A percentile compares a stretch with the other conserved stretches of the same genome.
These are phyloP conservation scores for Ascomycota sp. DNA, from an alignment of 2,329 filamentous ascomycete genomes.

Conservation along the genomic window DNA sequence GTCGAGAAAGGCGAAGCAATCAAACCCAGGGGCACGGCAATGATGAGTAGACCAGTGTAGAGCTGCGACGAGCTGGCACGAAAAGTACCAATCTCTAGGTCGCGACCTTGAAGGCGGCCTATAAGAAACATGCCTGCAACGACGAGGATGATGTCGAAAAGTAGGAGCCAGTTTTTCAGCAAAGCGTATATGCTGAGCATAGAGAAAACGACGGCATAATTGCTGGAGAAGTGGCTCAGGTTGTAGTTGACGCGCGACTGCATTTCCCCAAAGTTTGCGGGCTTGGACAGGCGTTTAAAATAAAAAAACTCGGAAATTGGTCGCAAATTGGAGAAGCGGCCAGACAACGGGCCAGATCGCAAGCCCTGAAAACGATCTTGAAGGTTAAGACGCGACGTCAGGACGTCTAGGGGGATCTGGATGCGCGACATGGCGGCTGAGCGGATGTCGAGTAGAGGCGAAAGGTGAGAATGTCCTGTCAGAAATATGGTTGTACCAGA, in stretches of 20 bases:
- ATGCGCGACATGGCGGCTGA: conserved; percentile 52
- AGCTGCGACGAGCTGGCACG: conserved; percentile 80
- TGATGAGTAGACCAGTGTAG: conserved; percentile 69
- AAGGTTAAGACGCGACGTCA: conserved; percentile 81
- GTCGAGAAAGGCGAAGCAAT: conserved; percentile 70
- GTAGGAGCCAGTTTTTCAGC: conserved; percentile 65
- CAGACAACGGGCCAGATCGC: conserved; percentile 55
- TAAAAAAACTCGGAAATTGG: conserved; percentile 89
- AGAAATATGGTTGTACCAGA: no score
- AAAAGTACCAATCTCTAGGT: conserved; percentile 69
- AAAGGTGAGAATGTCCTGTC: neutral
- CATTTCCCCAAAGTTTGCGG: conserved; percentile 71
- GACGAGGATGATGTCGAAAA: conserved; percentile 85
- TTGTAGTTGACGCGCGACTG: conserved; percentile 96
- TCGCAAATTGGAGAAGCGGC: conserved; percentile 79
- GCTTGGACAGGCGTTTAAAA: conserved; percentile 88
- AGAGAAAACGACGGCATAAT: conserved; percentile 83
- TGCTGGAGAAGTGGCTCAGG: conserved; percentile 90
- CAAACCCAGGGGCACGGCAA: conserved; percentile 69
- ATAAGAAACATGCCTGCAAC: conserved; percentile 78
- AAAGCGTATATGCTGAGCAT: conserved; percentile 94
- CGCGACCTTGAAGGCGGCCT: conserved; percentile 69
- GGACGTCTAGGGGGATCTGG: conserved; percentile 75
- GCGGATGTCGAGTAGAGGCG: neutral
- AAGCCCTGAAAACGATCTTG: conserved; percentile 68